phyloP scores from a whole-genome alignment of 371 early-diverging fungal genomes.

The Batkoa obscura region DNA sequence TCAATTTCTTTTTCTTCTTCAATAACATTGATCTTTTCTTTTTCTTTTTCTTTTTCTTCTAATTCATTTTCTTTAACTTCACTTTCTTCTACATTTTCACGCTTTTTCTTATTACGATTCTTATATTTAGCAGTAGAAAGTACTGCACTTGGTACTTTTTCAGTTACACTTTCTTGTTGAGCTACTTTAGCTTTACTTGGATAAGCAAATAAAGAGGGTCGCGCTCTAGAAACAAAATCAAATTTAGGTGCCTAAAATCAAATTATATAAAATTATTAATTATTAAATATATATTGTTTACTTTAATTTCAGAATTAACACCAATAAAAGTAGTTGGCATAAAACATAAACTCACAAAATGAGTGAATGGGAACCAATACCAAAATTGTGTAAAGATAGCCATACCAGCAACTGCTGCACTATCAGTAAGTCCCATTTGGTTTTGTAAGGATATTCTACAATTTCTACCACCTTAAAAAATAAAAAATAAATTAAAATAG shows the following conservation, averaged over 20 bases:
- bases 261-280: background rate
- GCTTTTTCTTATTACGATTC: slow-evolving; percentile 72
- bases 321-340: slow-evolving; percentile 91
- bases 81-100: too few relatives aligned
- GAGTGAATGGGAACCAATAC: slow-evolving; percentile 99
- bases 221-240: slow-evolving; percentile 62
- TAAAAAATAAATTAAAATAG: background rate
- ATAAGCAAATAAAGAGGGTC: slow-evolving; percentile 81
- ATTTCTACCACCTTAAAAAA: slow-evolving; percentile 73
- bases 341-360: slow-evolving; percentile 84
- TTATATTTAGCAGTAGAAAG: slow-evolving; percentile 86
- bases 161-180: slow-evolving; percentile 33
- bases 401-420: slow-evolving; percentile 88
- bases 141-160: slow-evolving; percentile 77
- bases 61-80: slow-evolving; percentile 25
- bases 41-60: slow-evolving; percentile 34
- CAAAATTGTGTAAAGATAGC: slow-evolving; percentile 97
- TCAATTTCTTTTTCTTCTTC: slow-evolving; percentile 40
- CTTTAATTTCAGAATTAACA: slow-evolving; percentile 65
- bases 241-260: slow-evolving; percentile 60
- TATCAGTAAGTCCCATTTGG: slow-evolving; percentile 70
- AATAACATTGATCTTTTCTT: slow-evolving; percentile 19
- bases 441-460: slow-evolving; percentile 84
- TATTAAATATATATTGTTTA: slow-evolving; percentile 8
- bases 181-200: slow-evolving; percentile 63